Percentiles rank a stretch among this genome's conserved stretches.
Evolutionary conservation across 1,284 basidiomycete genomes (phyloP).

Genomic region (Trichosporon coremiiforme): DNA sequence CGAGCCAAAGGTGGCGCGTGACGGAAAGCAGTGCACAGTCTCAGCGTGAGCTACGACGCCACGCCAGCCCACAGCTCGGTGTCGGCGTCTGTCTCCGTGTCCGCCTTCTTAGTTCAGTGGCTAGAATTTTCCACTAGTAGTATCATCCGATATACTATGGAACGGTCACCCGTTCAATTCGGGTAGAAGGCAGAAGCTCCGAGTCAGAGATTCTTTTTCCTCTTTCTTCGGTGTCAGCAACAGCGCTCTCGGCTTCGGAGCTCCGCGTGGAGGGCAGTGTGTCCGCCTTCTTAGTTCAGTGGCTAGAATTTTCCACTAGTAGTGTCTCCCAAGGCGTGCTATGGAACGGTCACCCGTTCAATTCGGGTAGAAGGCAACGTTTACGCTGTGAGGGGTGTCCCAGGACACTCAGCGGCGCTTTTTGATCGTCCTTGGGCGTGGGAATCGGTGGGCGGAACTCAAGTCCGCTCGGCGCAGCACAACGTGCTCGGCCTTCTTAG

Average conservation of each 20-base stretch:
- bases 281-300: slow-evolving; percentile 16
- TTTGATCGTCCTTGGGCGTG: not conserved
- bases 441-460: not conserved
- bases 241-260: no score
- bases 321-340: slow-evolving; percentile 3
- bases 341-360: slow-evolving; percentile 18
- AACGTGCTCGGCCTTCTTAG: slow-evolving; percentile 16
- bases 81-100: not conserved
- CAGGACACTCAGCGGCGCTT: not conserved
- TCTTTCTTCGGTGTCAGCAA: no score
- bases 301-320: slow-evolving; percentile 18
- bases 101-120: slow-evolving; percentile 24
- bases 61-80: no score
- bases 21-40: no score
- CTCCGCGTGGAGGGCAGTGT: no score
- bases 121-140: slow-evolving; percentile 24
- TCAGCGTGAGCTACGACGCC: no score
- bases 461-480: not conserved
- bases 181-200: slow-evolving; percentile 20
- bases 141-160: not conserved
- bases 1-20: no score
- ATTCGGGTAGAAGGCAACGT: no score
- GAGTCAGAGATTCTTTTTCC: no score
- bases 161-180: no score
- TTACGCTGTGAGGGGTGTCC: not conserved